These are phyloP conservation scores for Acacia melanoxylon DNA, from an alignment of 306 rosid genomes.

Conservation along the genomic window DNA sequence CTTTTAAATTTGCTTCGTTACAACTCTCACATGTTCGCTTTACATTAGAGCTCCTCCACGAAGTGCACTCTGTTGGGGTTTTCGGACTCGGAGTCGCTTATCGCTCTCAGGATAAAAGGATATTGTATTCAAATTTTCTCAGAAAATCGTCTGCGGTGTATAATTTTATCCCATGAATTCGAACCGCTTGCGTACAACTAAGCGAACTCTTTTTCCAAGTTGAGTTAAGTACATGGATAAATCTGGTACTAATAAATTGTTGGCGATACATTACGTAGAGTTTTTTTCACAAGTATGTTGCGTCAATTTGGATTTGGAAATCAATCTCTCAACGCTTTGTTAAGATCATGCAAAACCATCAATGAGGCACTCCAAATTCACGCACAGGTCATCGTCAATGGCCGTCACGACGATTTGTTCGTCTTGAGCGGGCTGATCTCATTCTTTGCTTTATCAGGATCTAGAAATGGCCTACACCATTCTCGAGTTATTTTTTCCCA, in stretches of 20 bases:
- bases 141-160: not conserved
- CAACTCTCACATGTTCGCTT: not conserved
- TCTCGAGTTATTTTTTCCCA: conserved; percentile 39
- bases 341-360: conserved; percentile 41
- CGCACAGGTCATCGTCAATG: conserved; percentile 33
- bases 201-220: not conserved
- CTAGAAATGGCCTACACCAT: conserved; percentile 7
- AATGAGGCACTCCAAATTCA: conserved; percentile 45
- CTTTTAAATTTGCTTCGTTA: too few relatives aligned
- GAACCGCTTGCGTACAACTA: not conserved
- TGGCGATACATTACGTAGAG: not conserved
- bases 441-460: conserved; percentile 24
- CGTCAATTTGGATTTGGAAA: conserved; percentile 9
- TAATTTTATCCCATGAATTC: not conserved
- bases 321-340: conserved; percentile 18
- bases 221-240: not conserved
- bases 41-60: not conserved
- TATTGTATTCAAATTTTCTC: not conserved
- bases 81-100: not conserved
- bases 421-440: conserved; percentile 37
- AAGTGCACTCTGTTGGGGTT: not conserved
- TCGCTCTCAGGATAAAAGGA: not conserved
- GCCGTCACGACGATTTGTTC: conserved; percentile 30
- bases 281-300: conserved; percentile 7
- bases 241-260: not conserved